A percentile compares a stretch with the other conserved stretches of the same genome.
Evolutionary conservation across 495 filamentous ascomycete species (phyloP).

Genomic region (Lasiosphaeria hispida): DNA sequence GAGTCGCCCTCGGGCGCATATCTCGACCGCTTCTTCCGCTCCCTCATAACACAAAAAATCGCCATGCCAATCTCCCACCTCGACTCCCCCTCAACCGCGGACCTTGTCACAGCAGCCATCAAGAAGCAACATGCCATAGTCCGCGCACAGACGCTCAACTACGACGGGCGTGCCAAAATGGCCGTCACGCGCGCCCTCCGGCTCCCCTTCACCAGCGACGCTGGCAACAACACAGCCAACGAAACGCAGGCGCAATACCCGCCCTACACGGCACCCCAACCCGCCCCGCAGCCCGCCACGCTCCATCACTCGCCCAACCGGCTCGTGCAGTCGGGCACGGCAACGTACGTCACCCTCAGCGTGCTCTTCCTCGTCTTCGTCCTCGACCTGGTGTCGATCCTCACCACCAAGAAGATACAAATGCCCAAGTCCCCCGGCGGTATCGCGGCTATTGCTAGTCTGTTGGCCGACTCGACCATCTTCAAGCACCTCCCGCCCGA

Average conservation of each 20-base stretch:
- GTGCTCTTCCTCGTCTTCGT: neutral
- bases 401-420: neutral
- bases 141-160: slow-evolving; percentile 8
- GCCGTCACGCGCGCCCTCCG: slow-evolving; percentile 4
- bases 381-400: neutral
- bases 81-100: neutral
- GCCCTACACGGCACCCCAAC: neutral
- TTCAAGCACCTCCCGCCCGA: slow-evolving; percentile 4
- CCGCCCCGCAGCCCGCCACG: neutral
- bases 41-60: neutral
- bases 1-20: neutral
- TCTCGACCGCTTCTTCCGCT: slow-evolving; percentile 8
- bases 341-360: neutral
- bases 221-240: neutral
- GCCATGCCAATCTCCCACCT: neutral
- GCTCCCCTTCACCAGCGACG: neutral
- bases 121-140: slow-evolving; percentile 9
- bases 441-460: slow-evolving; percentile 1
- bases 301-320: neutral
- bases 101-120: slow-evolving; percentile 1
- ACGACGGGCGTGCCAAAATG: slow-evolving; percentile 1
- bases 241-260: neutral
- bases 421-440: slow-evolving; percentile 7
- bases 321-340: slow-evolving; percentile 1
- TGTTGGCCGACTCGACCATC: slow-evolving; percentile 7